Base-by-base conservation (phyloP, 2,329 filamentous ascomycete species). In the Orbilia oligospora region DNA sequence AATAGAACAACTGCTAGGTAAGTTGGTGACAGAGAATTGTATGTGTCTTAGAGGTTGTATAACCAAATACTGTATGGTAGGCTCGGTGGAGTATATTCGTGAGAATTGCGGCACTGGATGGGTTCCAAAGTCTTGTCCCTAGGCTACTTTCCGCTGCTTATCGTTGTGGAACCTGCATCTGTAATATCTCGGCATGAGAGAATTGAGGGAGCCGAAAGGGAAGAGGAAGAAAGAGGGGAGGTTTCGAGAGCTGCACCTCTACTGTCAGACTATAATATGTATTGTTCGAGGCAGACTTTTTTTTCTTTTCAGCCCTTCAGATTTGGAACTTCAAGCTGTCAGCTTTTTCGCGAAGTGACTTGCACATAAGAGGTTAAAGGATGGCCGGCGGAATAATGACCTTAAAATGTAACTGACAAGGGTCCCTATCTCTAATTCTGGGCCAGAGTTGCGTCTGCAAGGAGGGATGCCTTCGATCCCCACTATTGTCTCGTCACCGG, bases 271-370 rank as follows among this genome's bases (percentile, higher is more conserved):
- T 68, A 72, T 55, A 67, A 61, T 71, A 67, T 68, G 68, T 67
- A 77, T 67, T 78, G 67, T 78, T 64, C 36, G 44, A 64, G 73
- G 66, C 66, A 70, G 66, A 77, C 58, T 71, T 68, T 71, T 77
- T 63, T 66, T 68, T 61, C 44, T 10, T 22, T 36, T 67, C 75
- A 72, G 68, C 75, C 53, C 27, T 77, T 78, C 63, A 27, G 55
- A 72, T 72, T 78, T 78, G 68, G 75, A 78, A 72, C 51, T 65
- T 63, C 49, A 36, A 56, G 38, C 73, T 71, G 75, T 78, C 75
- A 78, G 75, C 75, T 65, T 78, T 51, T 67, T 27, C 53, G 73
- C 73, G 73, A 77, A 69, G 71, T 44, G 64, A 68, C 64, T 69
- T 75, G 55, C 64, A 72, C 64, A 48, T 53, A 78, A 76, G 61